Conservation (phyloP, 73 alveolate genomes). For the Tetrahymena malaccensis region DNA sequence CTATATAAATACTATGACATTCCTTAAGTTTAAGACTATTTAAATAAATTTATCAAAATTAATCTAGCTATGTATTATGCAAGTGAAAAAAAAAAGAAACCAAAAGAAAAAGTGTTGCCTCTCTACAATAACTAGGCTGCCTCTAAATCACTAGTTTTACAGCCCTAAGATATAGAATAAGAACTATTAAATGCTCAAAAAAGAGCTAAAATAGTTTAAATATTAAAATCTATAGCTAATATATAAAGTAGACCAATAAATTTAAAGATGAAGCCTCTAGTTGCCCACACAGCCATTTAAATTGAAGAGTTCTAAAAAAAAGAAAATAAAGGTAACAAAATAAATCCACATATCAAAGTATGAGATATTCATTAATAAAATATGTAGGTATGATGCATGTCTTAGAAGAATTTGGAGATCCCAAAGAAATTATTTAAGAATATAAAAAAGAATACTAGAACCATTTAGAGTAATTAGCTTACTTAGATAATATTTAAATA, state of each 20-base stretch:
- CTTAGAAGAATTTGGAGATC: constrained; percentile 69
- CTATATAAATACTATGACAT: constrained; percentile 46
- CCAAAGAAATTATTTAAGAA: constrained; percentile 41
- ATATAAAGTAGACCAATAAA: constrained; percentile 13
- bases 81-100: constrained; percentile 41
- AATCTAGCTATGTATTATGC: constrained; percentile 55
- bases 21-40: constrained; percentile 54
- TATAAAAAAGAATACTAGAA: constrained; percentile 23
- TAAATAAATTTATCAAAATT: constrained; percentile 57
- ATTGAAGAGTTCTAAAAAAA: constrained; percentile 44
- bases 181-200: background rate
- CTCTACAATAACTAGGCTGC: background rate
- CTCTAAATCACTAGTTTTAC: background rate
- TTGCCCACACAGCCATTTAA: constrained; percentile 54
- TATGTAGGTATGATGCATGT: constrained; percentile 40
- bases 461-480: background rate
- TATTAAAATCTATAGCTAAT: background rate
- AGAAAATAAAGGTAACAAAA: constrained; percentile 42
- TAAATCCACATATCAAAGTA: background rate
- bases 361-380: background rate
- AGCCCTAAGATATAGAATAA: background rate
- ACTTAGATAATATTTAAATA: background rate
- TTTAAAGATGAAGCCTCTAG: constrained; percentile 52
- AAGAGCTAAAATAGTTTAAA: background rate
- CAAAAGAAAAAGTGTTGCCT: background rate